A percentile compares a stretch with the other conserved stretches of the same genome.
Evolutionary conservation across 2,329 filamentous ascomycete species (phyloP).

Genomic region (Fusarium sp.): DNA sequence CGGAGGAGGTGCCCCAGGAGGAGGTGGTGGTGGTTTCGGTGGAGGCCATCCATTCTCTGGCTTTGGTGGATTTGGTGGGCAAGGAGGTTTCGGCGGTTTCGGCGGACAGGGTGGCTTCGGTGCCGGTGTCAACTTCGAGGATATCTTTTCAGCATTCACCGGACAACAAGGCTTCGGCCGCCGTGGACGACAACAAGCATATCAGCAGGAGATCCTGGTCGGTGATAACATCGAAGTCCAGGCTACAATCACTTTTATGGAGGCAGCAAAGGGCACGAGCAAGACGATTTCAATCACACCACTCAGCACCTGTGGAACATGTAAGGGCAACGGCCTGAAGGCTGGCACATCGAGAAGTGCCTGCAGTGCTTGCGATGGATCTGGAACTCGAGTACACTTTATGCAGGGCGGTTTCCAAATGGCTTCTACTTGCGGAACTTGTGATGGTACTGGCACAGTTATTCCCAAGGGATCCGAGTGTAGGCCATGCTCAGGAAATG

Average conservation of each 20-base stretch:
- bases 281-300: conserved; percentile 92
- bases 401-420: conserved; percentile 97
- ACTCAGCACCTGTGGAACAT: conserved; percentile 83
- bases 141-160: conserved; percentile 90
- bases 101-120: conserved; percentile 75
- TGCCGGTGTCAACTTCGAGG: conserved; percentile 93
- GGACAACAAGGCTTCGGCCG: conserved; percentile 68
- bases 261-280: conserved; percentile 89
- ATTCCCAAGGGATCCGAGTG: conserved; percentile 88
- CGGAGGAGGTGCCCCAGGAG: conserved; percentile 69
- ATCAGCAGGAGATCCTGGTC: conserved; percentile 84
- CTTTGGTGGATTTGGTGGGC: conserved; percentile 53
- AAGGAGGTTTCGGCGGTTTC: conserved; percentile 39
- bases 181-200: conserved; percentile 68
- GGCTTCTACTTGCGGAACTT: conserved; percentile 87
- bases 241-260: conserved; percentile 93
- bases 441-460: conserved; percentile 81
- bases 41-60: conserved; percentile 75
- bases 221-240: conserved; percentile 97
- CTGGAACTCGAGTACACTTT: conserved; percentile 87
- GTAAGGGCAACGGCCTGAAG: conserved; percentile 87
- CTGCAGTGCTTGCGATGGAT: conserved; percentile 87
- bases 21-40: conserved; percentile 71
- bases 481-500: conserved; percentile 81
- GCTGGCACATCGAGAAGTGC: conserved; percentile 77